Evolutionary conservation across 2,329 filamentous ascomycete genomes (phyloP).

Genomic region (Aspergillus chevalieri): DNA sequence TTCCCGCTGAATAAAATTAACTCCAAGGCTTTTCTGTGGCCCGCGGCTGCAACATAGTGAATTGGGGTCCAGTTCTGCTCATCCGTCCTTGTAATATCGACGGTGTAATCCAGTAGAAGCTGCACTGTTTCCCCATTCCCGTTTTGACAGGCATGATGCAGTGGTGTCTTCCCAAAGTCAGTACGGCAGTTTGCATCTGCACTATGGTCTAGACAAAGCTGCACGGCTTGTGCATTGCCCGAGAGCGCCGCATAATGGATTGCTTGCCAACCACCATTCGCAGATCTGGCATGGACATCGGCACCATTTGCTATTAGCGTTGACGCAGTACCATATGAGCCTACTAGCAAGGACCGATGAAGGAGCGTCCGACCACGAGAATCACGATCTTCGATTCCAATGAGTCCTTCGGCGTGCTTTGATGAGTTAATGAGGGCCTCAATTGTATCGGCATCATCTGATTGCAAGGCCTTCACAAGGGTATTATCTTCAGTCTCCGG

Average conservation of each 20-base stretch:
- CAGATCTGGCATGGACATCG: not conserved
- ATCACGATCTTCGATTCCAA: not conserved
- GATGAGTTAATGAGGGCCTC: not conserved
- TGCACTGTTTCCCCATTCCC: constrained; percentile 1
- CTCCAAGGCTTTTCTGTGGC: not conserved
- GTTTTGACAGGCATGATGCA: constrained; percentile 2
- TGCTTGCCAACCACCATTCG: not conserved
- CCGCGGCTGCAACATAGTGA: not conserved
- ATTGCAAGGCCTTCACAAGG: not conserved
- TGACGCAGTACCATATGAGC: not conserved
- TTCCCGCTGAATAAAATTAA: not conserved
- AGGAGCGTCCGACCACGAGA: not conserved
- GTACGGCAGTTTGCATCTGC: not conserved
- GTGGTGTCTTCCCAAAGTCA: not conserved
- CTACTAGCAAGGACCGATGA: not conserved
- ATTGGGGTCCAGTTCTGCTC: not conserved
- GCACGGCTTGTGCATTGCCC: not conserved
- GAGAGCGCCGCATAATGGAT: not conserved
- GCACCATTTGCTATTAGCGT: not conserved
- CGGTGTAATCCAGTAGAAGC: not conserved
- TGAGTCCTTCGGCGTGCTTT: not conserved
- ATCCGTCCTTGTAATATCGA: not conserved
- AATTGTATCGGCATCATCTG: not conserved
- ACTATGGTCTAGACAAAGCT: not conserved
- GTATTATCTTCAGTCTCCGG: not conserved